These are phyloP conservation scores for Mycena amicta DNA, from an alignment of 768 basidiomycete genomes.

Conservation along the genomic window DNA sequence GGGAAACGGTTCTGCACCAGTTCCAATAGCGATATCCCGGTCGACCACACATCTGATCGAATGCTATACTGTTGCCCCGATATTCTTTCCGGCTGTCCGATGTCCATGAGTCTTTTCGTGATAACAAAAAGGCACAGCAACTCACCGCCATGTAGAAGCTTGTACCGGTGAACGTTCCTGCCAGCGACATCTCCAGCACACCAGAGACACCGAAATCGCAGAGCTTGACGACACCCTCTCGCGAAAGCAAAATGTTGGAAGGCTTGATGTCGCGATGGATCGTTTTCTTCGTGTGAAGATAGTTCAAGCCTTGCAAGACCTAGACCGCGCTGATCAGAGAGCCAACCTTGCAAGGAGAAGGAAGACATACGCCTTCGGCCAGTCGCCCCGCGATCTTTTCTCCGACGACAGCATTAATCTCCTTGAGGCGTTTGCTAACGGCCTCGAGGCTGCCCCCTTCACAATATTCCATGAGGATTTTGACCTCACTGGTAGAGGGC, in stretches of 20 bases:
- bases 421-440: conserved; percentile 82
- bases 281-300: conserved; percentile 87
- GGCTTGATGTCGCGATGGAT: conserved; percentile 98
- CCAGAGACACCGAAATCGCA: conserved; percentile 98
- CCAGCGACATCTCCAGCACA: conserved; percentile 86
- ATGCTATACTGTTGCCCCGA: conserved; percentile 91
- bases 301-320: conserved; percentile 90
- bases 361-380: conserved; percentile 79
- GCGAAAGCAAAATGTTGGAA: conserved; percentile 88
- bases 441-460: conserved; percentile 90
- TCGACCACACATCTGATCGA: conserved; percentile 97
- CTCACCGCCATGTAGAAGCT: conserved; percentile 98
- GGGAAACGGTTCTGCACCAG: conserved; percentile 94
- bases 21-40: conserved; percentile 92
- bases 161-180: conserved; percentile 96
- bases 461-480: conserved; percentile 90
- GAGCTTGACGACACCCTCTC: conserved; percentile 87
- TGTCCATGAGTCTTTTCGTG: conserved; percentile 1
- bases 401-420: conserved; percentile 75
- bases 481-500: conserved; percentile 87
- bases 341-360: conserved; percentile 5
- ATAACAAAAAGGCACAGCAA: conserved; percentile 22
- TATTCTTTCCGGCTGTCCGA: conserved; percentile 85
- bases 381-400: conserved; percentile 90
- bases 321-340: conserved; percentile 32